These are phyloP conservation scores for Panaeolus papilionaceus DNA, from an alignment of 768 basidiomycete species.

Conservation along the genomic window DNA sequence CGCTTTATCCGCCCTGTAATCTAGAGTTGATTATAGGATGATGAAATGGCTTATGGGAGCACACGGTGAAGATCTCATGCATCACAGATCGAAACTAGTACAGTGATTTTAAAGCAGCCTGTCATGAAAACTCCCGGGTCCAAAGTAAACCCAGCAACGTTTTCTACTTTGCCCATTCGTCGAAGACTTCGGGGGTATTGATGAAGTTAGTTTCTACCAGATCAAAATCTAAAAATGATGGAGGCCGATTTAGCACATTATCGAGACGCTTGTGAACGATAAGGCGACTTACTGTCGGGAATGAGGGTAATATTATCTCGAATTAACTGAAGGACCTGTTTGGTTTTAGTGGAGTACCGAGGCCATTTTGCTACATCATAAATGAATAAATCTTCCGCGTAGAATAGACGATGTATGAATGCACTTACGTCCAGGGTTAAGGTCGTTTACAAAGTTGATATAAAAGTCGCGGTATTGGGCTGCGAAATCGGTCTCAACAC, in stretches of 20 bases:
- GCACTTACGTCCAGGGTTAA: conserved; percentile 58
- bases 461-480: not conserved
- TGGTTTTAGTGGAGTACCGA: conserved; percentile 39
- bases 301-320: conserved; percentile 60
- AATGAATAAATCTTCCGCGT: too few species aligned
- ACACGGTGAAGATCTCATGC: too few species aligned
- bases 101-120: too few species aligned
- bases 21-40: too few species aligned
- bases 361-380: conserved; percentile 50
- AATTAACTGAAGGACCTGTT: conserved; percentile 54
- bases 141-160: not conserved
- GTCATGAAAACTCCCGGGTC: too few species aligned
- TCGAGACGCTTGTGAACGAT: too few species aligned
- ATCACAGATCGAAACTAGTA: too few species aligned
- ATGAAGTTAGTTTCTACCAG: conserved; percentile 47
- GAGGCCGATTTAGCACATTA: not conserved
- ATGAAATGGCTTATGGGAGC: too few species aligned
- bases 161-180: conserved; percentile 51
- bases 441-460: conserved; percentile 29
- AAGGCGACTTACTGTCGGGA: conserved; percentile 48
- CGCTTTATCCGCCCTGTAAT: too few species aligned
- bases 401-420: not conserved
- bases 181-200: conserved; percentile 44
- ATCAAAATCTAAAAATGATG: conserved; percentile 43
- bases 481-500: not conserved